Evolutionary conservation across 306 rosid species (phyloP), one percentile per base, ranked within the genome.

Genomic region (Citrullus mucosospermus): DNA sequence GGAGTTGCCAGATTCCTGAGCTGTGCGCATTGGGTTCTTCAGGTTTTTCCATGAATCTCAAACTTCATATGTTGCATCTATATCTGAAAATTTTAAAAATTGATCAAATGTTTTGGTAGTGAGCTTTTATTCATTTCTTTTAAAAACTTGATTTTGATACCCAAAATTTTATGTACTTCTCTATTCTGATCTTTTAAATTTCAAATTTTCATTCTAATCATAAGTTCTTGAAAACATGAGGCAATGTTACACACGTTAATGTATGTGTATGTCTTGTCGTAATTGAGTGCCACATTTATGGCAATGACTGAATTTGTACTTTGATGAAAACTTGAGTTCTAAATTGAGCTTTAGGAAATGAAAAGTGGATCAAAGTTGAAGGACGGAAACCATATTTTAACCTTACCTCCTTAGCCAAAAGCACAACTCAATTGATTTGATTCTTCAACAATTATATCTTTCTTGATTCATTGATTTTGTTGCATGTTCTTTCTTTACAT

Each of bases 1-100:
- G 92, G 97, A 82, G 84, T 88, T 71, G 92, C 92, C 71, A 85
- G 97, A 85, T 91, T 91, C 86, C 78, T 91, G 88, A 91, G 91
- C 76, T 91, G 97, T 73, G 97, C 94, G 32, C 97, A 91, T 80
- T 91, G 92, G 94, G 82, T 91, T 75, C 89, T 91, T 79, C 93
- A 91, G 94, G 93, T 91, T 85, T 60, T 65, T 78, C 61, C 20
- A n/a, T 66, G 10, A 20, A 18, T 14, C 41, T 71, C 54, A 39
- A 68, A n/a, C 75, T 68, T 41, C 75, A 20, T 68, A 25, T 43
- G 16, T 44, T 69, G 56, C 56, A 69, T 69, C 39, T 41, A 20
- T 38, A 67, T 54, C 17, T n/a, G 32, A n/a, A 38, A 17, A 39
- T 67, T 69, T 43, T 20, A 12, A 20, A 69, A 43, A 11, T 11